Base-by-base conservation (phyloP, 2,329 filamentous ascomycete genomes). In the Chrysosporium queenslandicum region DNA sequence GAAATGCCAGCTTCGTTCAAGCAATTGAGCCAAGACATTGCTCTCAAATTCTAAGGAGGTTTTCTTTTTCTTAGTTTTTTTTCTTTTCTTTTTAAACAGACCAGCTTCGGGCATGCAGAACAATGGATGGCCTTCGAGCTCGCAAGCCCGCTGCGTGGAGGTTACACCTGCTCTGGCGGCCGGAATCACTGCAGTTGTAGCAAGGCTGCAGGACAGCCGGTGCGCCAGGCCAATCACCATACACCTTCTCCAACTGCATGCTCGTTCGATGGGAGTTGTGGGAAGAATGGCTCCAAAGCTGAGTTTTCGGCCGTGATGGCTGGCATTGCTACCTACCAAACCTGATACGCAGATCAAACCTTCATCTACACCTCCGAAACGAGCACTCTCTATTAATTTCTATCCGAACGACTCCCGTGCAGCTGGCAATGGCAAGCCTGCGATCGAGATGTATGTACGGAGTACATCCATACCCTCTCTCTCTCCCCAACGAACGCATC, bases 1-100 rank as follows among this genome's bases (percentile, higher is more conserved):
- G 39, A 51, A 41, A 36, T 29, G 30, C 40, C 27, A 36, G 40
- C 21, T 51, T 16, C 48, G 16, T 34, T 45, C 39, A 51, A 36
- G 30, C 30, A 45, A 34, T 37, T 34, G 16, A 27, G 48, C 48
- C 48, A 51, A 51, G 48, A 51, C 48, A 43, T 51, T 51, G 48
- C 48, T 51, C 48, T 51, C 39, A 25, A 51, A 51, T 51, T 51
- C 48, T 5, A 18, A 18, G 46, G 46, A 39, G 45, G 12, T 14
- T 8, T 34, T 34, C 21, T 29, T 39, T n/a, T n/a, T n/a, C n/a
- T n/a, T n/a, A n/a, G n/a, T n/a, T n/a, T n/a, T n/a, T n/a, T n/a
- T n/a, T n/a, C n/a, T n/a, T n/a, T n/a, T n/a, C n/a, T n/a, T n/a
- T 37, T 40, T 14, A 20, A 16, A n/a, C 16, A 8, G 8, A 32